Base-by-base conservation (phyloP, 2,329 filamentous ascomycete species). In the Zasmidium citrigriseum region DNA sequence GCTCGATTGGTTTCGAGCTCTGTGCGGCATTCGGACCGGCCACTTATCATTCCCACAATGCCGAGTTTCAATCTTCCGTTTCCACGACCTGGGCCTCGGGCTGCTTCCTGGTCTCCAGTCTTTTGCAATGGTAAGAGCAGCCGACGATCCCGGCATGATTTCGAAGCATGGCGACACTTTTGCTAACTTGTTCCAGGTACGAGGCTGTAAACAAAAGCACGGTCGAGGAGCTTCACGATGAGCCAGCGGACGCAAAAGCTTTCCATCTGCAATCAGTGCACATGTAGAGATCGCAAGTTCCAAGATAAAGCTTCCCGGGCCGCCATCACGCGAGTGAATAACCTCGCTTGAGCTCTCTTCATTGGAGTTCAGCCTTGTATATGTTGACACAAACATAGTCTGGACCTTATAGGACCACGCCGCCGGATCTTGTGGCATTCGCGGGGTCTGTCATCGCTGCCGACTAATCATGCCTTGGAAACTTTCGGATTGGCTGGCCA, bases 1-100 rank as follows among this genome's bases (percentile, higher is more conserved):
- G 67, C 2, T 65, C 64, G 18, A 56, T 68, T n/a, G 67, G 67
- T n/a, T 70, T 68, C 52, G 54, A 65, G 60, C 54, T 65, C 9
- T 56, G 50, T 54, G 59, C 59, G 9, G 46, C 47, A n/a, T 61
- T 63, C 54, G 54, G 50, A 16, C 50, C 52, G 45, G 46, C 41
- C 52, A 21, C 54, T n/a, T n/a, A 16, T 20, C 22, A 27, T 16
- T 10, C 16, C n/a, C 22, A 46, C 20, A 61, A 62, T 57, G 46
- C 55, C 20, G 60, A 41, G 25, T 65, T 65, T 47, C 66, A 69
- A 54, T 60, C 54, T 18, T 56, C 53, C 23, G 47, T 69, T 10
- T 60, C 64, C 7, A 62, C 51, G 27, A 58, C 63, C 22, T 69
- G 67, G 67, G 67, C 64, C 18, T 64, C 59, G 20, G 54, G 55